phyloP scores from a whole-genome alignment of 2,329 filamentous ascomycete genomes.

The Colletotrichum noveboracense region DNA sequence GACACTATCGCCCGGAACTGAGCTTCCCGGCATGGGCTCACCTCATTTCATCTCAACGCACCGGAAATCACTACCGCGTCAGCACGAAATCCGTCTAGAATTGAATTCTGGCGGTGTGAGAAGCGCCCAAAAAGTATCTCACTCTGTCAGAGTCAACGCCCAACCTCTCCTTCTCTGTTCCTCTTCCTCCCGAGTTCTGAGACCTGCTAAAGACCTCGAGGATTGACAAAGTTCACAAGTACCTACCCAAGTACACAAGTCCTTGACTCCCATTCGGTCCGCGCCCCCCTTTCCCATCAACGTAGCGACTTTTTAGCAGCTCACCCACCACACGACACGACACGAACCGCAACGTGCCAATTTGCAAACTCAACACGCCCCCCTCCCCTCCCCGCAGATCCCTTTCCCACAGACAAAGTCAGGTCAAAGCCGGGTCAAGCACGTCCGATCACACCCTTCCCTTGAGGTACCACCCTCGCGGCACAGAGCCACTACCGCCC shows the following conservation, averaged over 20 bases:
- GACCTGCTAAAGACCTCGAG: neutral
- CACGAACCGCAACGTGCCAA: neutral
- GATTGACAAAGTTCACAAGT: neutral
- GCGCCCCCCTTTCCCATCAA: neutral
- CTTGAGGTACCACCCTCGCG: neutral
- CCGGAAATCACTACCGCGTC: neutral
- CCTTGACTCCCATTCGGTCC: neutral
- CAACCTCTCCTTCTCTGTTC: neutral
- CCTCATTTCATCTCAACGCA: slow-evolving; percentile 3
- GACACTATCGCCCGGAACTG: slow-evolving; percentile 15
- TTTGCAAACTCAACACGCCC: neutral
- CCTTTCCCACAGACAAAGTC: neutral
- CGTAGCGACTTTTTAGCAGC: neutral
- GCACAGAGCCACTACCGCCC: neutral
- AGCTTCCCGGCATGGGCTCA: slow-evolving; percentile 17
- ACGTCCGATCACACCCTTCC: neutral
- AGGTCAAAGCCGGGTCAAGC: neutral
- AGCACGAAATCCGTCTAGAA: neutral
- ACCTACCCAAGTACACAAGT: neutral
- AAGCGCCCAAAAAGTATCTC: neutral
- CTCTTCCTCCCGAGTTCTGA: neutral
- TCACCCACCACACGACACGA: neutral
- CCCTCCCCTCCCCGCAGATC: neutral
- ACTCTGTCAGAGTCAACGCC: neutral
- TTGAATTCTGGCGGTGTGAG: neutral